Base-by-base conservation (phyloP, 106 monocot species). In the Apostasia shenzhenica region DNA sequence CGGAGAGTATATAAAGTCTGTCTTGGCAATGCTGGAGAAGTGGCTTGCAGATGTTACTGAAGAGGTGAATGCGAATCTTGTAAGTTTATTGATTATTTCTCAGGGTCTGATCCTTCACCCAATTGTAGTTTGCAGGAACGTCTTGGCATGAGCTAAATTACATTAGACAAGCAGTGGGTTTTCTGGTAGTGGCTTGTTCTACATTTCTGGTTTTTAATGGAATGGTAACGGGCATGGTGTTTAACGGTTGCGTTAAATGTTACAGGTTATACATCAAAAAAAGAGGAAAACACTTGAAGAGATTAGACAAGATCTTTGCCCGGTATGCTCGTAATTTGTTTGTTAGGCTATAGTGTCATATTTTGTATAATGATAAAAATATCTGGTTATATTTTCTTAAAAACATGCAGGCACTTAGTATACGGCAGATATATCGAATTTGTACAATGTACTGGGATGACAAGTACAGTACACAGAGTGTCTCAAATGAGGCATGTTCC, bases 361-460 rank as follows among this genome's bases (percentile, higher is more conserved):
- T 4, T 65, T 48, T 12, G 7, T 5, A 48, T 65, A 6, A 37
- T 65, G 2, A 0, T 65, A 26, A 26, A 26, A 26, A 11, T 64
- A 12, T 14, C 37, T n/a, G 48, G 65, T 7, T 48, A 61, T 13
- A 4, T 2, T 66, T 61, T 45, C 48, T 14, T 79, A 39, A 55
- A 59, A 12, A 72, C 69, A 39, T 51, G 3, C 75, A 99, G 97
- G 83, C 77, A 9, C 83, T 99, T 56, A 93, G 92, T 75, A 81
- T 99, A 9, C 74, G 83, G 11, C 97, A 99, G 72, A 99, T 99
- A 48, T 99, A 99, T 76, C 76, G 97, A 68, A 99, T 99, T 80
- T 87, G 97, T 68, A 88, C 92, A 6, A 99, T 93, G 92, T 99
- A 99, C 72, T 99, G 92, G 92, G 97, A 99, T 81, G 97, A 99